Conservation (phyloP, 495 filamentous ascomycete genomes). For the Parachaetomium inaequale region DNA sequence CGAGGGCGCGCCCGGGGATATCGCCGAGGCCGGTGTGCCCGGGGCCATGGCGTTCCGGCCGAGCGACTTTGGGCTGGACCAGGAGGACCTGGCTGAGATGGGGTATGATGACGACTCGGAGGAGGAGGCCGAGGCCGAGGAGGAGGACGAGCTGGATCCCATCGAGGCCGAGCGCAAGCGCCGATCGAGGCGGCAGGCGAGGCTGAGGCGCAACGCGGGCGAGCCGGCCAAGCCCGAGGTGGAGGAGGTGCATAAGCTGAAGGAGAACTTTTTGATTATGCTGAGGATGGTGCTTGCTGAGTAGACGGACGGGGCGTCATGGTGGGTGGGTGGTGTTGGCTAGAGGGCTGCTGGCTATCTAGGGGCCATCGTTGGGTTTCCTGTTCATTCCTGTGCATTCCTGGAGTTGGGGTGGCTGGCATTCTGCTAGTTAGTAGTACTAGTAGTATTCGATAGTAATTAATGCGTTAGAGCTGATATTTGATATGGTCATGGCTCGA, state of each 20-base stretch:
- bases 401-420: neutral
- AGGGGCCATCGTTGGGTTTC: no score
- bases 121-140: slow-evolving; percentile 66
- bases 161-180: slow-evolving; percentile 80
- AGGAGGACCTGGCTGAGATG: slow-evolving; percentile 82
- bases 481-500: neutral
- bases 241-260: slow-evolving; percentile 71
- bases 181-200: slow-evolving; percentile 68
- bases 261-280: slow-evolving; percentile 76
- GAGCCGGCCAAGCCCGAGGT: slow-evolving; percentile 85
- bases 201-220: slow-evolving; percentile 75
- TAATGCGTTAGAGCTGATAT: neutral
- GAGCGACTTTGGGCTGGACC: slow-evolving; percentile 84
- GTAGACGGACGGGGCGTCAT: slow-evolving; percentile 18
- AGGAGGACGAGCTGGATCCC: slow-evolving; percentile 74
- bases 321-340: no score
- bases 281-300: slow-evolving; percentile 79
- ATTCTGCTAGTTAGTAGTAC: no score
- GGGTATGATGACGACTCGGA: slow-evolving; percentile 68
- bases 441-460: slow-evolving; percentile 2
- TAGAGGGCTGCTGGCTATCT: no score
- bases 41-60: slow-evolving; percentile 54
- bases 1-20: slow-evolving; percentile 49
- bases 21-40: slow-evolving; percentile 43
- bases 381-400: neutral